Conservation (phyloP, 2,329 filamentous ascomycete species). For the Fusarium sp. region DNA sequence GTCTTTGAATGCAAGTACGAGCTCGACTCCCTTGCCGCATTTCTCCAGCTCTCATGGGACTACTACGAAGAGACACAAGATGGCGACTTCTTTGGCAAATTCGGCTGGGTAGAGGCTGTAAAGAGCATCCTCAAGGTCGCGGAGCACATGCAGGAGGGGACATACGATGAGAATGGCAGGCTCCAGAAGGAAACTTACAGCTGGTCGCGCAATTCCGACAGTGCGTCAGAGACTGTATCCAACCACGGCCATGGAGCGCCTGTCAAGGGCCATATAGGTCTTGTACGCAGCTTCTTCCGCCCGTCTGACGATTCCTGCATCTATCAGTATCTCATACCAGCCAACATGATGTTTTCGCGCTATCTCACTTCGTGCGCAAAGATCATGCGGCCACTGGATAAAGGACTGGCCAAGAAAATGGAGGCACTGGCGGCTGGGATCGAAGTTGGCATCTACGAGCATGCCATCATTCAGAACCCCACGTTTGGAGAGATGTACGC, state of each 20-base stretch:
- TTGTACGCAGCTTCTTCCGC: constrained; percentile 87
- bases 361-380: constrained; percentile 63
- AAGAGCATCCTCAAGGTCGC: constrained; percentile 74
- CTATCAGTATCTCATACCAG: constrained; percentile 86
- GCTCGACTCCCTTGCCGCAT: constrained; percentile 88
- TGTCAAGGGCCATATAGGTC: constrained; percentile 78
- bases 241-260: constrained; percentile 84
- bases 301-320: constrained; percentile 90
- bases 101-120: constrained; percentile 77
- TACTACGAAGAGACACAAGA: constrained; percentile 81
- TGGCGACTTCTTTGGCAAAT: constrained; percentile 74
- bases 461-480: constrained; percentile 71
- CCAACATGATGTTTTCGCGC: constrained; percentile 83
- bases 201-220: constrained; percentile 77
- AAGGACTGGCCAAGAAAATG: constrained; percentile 68
- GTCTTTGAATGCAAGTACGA: constrained; percentile 98
- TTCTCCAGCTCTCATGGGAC: constrained; percentile 81
- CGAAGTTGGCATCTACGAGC: constrained; percentile 70
- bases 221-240: constrained; percentile 81
- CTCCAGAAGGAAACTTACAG: constrained; percentile 72
- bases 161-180: constrained; percentile 70
- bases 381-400: constrained; percentile 56
- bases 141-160: constrained; percentile 74
- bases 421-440: constrained; percentile 64
- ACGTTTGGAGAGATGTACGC: constrained; percentile 72